Conservation (phyloP, 768 basidiomycete species). For the Tylopilus sp. region DNA sequence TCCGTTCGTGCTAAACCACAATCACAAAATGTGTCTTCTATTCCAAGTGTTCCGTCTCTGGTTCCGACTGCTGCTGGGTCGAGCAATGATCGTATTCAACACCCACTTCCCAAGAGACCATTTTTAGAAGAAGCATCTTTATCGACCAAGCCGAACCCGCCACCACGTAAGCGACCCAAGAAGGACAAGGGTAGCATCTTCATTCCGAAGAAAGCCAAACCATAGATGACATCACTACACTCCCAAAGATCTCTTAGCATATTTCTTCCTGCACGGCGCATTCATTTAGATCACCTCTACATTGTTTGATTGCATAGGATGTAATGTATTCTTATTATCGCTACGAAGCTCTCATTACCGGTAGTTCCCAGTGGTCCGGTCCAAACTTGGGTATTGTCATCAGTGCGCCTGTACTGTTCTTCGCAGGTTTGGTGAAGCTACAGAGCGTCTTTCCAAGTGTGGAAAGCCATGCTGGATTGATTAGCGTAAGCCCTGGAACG, state of each 20-base stretch:
- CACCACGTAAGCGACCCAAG: conserved; percentile 30
- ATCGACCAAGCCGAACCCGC: conserved; percentile 23
- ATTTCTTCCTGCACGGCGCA: background rate
- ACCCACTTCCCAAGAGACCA: conserved; percentile 21
- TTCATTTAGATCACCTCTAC: conserved; percentile 7
- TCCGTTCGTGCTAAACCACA: conserved; percentile 26
- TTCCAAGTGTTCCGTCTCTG: background rate
- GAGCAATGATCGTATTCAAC: conserved; percentile 9
- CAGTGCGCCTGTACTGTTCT: conserved; percentile 60
- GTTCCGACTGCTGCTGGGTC: background rate
- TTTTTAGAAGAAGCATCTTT: conserved; percentile 15
- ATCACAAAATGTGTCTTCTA: conserved; percentile 10
- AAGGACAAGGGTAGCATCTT: conserved; percentile 45
- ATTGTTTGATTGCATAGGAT: conserved; percentile 8
- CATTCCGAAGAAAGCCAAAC: conserved; percentile 56
- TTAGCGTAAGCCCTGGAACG: conserved; percentile 64
- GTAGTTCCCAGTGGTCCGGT: conserved; percentile 83
- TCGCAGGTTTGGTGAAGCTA: conserved; percentile 83
- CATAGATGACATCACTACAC: conserved; percentile 13
- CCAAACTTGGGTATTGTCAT: conserved; percentile 86
- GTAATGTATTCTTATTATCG: conserved; percentile 13
- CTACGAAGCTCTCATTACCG: conserved; percentile 42
- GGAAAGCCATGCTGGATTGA: conserved; percentile 88
- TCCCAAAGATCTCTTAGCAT: background rate
- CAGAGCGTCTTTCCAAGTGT: conserved; percentile 78